Base-by-base conservation (phyloP, 768 basidiomycete genomes). In the Mycena polygramma region DNA sequence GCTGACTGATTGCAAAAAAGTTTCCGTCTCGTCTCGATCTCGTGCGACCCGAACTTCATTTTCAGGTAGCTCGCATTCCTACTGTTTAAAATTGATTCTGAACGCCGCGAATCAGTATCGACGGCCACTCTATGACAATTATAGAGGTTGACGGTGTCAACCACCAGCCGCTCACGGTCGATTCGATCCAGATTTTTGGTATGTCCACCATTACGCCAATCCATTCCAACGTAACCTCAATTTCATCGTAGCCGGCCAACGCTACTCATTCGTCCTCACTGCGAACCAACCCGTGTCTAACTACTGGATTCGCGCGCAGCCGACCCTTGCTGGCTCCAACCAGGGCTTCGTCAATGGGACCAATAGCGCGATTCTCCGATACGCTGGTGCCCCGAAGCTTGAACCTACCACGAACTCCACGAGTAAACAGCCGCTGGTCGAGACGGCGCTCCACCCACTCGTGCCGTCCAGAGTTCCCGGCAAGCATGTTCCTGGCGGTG, bases 1-100 rank as follows among this genome's bases (percentile, higher is more conserved):
- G 19, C 37, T 8, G 22, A 2, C 41, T 53, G 0, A 67, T 39
- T 10, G 10, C 19, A 7, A 46, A 1, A 2, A 30, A 67, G 87
- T 17, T 82, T 88, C 77, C 86, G 88, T 24, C 73, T 89, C 30
- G 78, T 88, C 2, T 81, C 79, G 35, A 83, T 86, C 22, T 81
- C 85, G 7, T 88, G 87, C 68, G 81, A 86, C 70, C 82, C 86
- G 1, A 79, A 81, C 63, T 89, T 79, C 67, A 46, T 66, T 1
- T 57, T 57, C 55, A 57, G 55, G 55, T 57, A 15, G n/a, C 11
- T 41, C 22, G 14, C 11, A n/a, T 24, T 22, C 0, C 20, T 13
- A 8, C 39, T 15, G n/a, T 30, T 30, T 30, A 3, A 30, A 30
- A 30, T 6, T 6, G 2, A 30, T 30, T 30, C 30, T 30, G 30